Evolutionary conservation across 805 yeast genomes (phyloP).

Genomic region (Kockiozyma suomiensis): DNA sequence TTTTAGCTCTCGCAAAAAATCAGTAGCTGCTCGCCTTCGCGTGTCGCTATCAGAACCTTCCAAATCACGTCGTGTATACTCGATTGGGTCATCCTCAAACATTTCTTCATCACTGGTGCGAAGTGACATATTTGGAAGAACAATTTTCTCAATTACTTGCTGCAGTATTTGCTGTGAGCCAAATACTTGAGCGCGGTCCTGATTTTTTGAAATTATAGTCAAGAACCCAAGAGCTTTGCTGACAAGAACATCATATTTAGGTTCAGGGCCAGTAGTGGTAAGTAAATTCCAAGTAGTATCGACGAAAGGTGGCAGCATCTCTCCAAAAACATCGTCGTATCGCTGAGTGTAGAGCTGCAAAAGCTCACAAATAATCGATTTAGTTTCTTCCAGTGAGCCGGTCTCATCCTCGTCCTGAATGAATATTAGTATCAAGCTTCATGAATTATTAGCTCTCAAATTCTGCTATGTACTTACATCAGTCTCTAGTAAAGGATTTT

Average conservation of each 20-base stretch:
- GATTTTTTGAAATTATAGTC: slow-evolving; percentile 75
- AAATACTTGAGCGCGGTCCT: slow-evolving; percentile 65
- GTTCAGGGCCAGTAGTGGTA: slow-evolving; percentile 63
- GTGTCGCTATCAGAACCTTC: slow-evolving; percentile 96
- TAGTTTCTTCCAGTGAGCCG: slow-evolving; percentile 69
- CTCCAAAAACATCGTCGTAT: slow-evolving; percentile 89
- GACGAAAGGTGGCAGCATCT: slow-evolving; percentile 73
- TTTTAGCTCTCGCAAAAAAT: slow-evolving; percentile 82
- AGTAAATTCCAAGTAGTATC: slow-evolving; percentile 80
- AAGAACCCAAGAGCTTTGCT: slow-evolving; percentile 79
- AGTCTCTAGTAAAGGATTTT: slow-evolving; percentile 57
- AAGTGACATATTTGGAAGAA: slow-evolving; percentile 83
- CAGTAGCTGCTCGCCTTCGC: slow-evolving; percentile 90
- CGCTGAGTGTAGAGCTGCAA: slow-evolving; percentile 84
- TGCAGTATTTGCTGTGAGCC: slow-evolving; percentile 61
- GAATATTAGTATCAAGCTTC: no score
- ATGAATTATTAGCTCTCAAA: no score
- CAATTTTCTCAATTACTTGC: slow-evolving; percentile 77
- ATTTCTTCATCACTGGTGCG: slow-evolving; percentile 87
- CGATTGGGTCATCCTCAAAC: slow-evolving; percentile 97
- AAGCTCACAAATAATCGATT: slow-evolving; percentile 81
- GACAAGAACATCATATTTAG: slow-evolving; percentile 81
- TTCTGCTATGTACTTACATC: slow-evolving; percentile 36
- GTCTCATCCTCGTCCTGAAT: slow-evolving; percentile 58
- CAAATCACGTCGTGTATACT: slow-evolving; percentile 85